phyloP scores from a whole-genome alignment of 2,329 filamentous ascomycete species.

The Fusarium chuoi region DNA sequence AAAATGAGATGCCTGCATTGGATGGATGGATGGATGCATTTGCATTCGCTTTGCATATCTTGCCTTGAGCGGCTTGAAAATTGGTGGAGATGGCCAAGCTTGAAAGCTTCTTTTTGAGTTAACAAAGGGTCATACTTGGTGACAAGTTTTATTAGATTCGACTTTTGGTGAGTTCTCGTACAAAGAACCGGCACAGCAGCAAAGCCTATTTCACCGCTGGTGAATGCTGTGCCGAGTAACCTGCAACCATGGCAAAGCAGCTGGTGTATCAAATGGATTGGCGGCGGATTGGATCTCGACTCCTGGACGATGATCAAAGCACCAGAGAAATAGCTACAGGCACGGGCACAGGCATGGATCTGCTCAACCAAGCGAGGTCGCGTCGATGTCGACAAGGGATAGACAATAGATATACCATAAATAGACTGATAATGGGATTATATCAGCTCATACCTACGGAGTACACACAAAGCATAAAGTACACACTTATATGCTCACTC shows the following conservation, averaged over 20 bases:
- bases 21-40: background rate
- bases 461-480: background rate
- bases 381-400: background rate
- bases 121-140: background rate
- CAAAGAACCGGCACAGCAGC: background rate
- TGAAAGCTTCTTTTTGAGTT: slow-evolving; percentile 21
- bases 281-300: slow-evolving; percentile 1
- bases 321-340: background rate
- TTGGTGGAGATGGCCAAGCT: slow-evolving; percentile 20
- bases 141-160: slow-evolving; percentile 5
- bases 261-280: slow-evolving; percentile 13
- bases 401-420: background rate
- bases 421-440: background rate
- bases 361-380: slow-evolving; percentile 9
- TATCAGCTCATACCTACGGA: background rate
- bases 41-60: slow-evolving; percentile 8
- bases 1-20: slow-evolving; percentile 10
- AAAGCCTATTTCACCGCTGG: background rate
- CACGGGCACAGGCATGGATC: slow-evolving; percentile 6
- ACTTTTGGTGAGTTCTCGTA: background rate
- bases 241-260: slow-evolving; percentile 15
- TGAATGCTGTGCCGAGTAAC: slow-evolving; percentile 8
- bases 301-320: slow-evolving; percentile 20
- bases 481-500: background rate
- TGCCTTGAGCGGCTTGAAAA: background rate